phyloP scores from a whole-genome alignment of 805 yeast genomes.

The Metschnikowia picachoensis region DNA sequence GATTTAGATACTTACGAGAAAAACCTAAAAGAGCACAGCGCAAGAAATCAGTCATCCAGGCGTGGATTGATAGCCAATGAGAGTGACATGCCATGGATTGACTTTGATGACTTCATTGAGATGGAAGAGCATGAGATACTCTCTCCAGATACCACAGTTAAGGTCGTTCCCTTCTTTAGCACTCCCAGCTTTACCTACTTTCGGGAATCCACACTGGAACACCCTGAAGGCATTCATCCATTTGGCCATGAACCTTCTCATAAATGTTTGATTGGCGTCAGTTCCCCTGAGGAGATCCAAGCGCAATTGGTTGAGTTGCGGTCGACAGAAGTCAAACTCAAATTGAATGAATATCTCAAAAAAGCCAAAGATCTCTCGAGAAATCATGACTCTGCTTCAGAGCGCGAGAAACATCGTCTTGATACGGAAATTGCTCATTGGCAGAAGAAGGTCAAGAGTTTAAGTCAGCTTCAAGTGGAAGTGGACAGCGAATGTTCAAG shows the following conservation, averaged over 20 bases:
- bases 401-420: not conserved
- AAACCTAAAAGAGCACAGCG: conserved; percentile 4
- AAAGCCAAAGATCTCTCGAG: conserved; percentile 5
- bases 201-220: conserved; percentile 45
- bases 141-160: conserved; percentile 40
- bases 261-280: conserved; percentile 53
- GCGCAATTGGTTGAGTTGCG: conserved; percentile 35
- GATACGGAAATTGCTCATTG: conserved; percentile 1
- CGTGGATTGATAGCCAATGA: conserved; percentile 16
- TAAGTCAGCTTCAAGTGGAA: conserved; percentile 1
- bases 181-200: conserved; percentile 62
- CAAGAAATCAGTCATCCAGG: not conserved
- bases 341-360: conserved; percentile 12
- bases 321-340: conserved; percentile 11
- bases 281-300: conserved; percentile 56
- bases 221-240: conserved; percentile 44
- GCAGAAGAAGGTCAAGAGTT: conserved; percentile 1
- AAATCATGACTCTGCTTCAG: not conserved
- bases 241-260: conserved; percentile 65
- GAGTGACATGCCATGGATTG: conserved; percentile 57
- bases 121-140: conserved; percentile 48
- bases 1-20: conserved; percentile 12
- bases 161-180: conserved; percentile 43
- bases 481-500: not conserved
- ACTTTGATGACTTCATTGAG: conserved; percentile 72